These are phyloP conservation scores for Blepharisma stoltei DNA, from an alignment of 73 alveolate genomes.

Conservation along the genomic window DNA sequence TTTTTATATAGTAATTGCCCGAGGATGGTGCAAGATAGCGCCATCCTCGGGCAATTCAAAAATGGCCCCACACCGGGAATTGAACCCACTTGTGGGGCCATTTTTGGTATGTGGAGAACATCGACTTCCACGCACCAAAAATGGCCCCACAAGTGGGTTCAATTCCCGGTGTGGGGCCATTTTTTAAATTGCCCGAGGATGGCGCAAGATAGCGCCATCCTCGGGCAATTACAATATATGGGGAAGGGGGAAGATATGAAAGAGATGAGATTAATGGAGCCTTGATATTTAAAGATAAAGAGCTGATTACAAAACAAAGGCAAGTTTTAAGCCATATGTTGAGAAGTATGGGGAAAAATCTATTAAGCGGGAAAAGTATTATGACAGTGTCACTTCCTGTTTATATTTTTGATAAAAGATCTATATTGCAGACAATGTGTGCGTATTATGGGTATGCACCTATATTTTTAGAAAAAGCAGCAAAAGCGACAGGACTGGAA, in stretches of 20 bases:
- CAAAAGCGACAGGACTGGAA: constrained; percentile 52
- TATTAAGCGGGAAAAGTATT: constrained; percentile 66
- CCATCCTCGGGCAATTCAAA: too few species aligned
- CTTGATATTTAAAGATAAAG: constrained; percentile 45
- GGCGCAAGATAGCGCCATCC: too few species aligned
- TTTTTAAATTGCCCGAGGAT: too few species aligned
- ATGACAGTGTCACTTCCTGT: constrained; percentile 71
- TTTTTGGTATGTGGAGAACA: too few species aligned
- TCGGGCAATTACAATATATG: too few species aligned
- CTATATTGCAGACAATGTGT: constrained; percentile 68
- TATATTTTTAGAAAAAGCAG: constrained; percentile 59
- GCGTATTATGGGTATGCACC: constrained; percentile 59
- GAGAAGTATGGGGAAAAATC: constrained; percentile 64
- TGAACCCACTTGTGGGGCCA: too few species aligned
- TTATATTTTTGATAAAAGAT: constrained; percentile 60
- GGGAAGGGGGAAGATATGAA: constrained; percentile 23
- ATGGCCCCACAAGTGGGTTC: too few species aligned
- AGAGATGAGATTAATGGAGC: constrained; percentile 33
- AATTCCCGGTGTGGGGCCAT: too few species aligned
- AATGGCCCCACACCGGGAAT: too few species aligned
- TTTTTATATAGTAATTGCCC: too few species aligned
- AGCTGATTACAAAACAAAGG: constrained; percentile 43
- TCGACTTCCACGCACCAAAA: too few species aligned
- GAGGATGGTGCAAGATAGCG: too few species aligned
- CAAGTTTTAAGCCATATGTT: constrained; percentile 59